Evolutionary conservation across 164 flowering plant genomes (phyloP), one percentile per base, ranked within the genome.

Genomic region (Magnolia kwangsiensis): DNA sequence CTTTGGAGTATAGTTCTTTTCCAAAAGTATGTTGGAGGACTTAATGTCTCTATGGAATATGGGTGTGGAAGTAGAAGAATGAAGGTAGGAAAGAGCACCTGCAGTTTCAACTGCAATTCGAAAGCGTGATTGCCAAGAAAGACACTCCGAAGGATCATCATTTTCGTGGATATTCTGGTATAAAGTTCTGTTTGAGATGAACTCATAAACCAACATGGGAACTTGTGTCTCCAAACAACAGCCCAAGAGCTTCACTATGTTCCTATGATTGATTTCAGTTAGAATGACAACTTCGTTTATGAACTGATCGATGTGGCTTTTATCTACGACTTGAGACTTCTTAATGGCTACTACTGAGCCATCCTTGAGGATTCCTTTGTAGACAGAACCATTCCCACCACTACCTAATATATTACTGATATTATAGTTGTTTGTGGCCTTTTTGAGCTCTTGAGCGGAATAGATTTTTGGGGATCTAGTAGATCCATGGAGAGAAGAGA

Each of bases 201-300:
- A 75, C 10, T 75, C 80, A 1, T 77, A 73, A 20, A 73, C 80
- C 67, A 78, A 63, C 5, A 73, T 29, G 20, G 80, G 80, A 68
- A 74, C 71, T 59, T 73, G 73, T 1, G 72, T 67, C 63, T 78
- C 76, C 18, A 73, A 67, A 61, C 76, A 73, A 45, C 80, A 78
- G 13, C 80, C 80, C 8, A 72, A 19, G 51, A 69, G 72, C 72
- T 73, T 80, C n/a, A 80, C 82, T 4, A 80, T 27, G 24, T 80
- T 76, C 16, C 71, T 50, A 21, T 80, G 82, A 23, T 70, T 80
- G 65, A 73, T 69, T 24, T 76, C 72, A 50, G 71, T 63, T 8
- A 65, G 58, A 31, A 82, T 74, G 63, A 66, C 50, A n/a, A 74
- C 58, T 24, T 74, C 77, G 13, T 74, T 74, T 19, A 74, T 66